A percentile compares a stretch with the other conserved stretches of the same genome.
Conservation (phyloP, 2,329 filamentous ascomycete species). For the Dactylellina cionopaga region DNA sequence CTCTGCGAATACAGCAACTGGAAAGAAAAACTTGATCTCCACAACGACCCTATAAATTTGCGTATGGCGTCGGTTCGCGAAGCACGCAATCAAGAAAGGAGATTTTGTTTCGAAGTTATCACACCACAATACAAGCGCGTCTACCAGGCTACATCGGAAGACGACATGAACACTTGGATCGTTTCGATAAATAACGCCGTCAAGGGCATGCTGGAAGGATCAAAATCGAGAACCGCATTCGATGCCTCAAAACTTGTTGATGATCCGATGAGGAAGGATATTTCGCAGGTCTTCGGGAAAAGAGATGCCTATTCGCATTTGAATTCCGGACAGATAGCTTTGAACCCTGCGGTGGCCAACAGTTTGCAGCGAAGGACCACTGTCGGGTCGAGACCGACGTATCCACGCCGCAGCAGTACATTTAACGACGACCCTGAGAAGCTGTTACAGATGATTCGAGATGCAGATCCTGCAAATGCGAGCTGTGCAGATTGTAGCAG, state of each 20-base stretch:
- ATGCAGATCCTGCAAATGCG: conserved; percentile 89
- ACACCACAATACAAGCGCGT: conserved; percentile 95
- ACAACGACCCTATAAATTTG: conserved; percentile 97
- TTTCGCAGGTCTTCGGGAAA: conserved; percentile 52
- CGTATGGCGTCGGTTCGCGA: conserved; percentile 97
- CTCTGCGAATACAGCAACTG: conserved; percentile 98
- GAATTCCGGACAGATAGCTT: conserved; percentile 55
- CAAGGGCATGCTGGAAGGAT: conserved; percentile 92
- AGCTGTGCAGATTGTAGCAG: conserved; percentile 96
- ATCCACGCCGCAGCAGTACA: conserved; percentile 74
- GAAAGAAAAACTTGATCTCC: conserved; percentile 95
- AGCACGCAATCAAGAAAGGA: conserved; percentile 89
- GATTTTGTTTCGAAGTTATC: conserved; percentile 98
- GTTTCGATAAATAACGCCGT: conserved; percentile 94
- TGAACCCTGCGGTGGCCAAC: conserved; percentile 60
- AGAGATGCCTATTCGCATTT: conserved; percentile 62
- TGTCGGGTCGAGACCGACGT: conserved; percentile 84
- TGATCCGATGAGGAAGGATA: conserved; percentile 47
- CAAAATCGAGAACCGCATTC: conserved; percentile 66
- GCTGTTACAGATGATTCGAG: conserved; percentile 84
- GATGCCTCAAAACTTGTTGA: conserved; percentile 59
- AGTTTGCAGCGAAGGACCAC: conserved; percentile 85
- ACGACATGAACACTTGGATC: conserved; percentile 98
- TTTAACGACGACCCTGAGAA: conserved; percentile 86
- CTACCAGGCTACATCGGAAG: conserved; percentile 96